phyloP scores from a whole-genome alignment of 23 red algal species.

The Gracilaria vermiculophylla region DNA sequence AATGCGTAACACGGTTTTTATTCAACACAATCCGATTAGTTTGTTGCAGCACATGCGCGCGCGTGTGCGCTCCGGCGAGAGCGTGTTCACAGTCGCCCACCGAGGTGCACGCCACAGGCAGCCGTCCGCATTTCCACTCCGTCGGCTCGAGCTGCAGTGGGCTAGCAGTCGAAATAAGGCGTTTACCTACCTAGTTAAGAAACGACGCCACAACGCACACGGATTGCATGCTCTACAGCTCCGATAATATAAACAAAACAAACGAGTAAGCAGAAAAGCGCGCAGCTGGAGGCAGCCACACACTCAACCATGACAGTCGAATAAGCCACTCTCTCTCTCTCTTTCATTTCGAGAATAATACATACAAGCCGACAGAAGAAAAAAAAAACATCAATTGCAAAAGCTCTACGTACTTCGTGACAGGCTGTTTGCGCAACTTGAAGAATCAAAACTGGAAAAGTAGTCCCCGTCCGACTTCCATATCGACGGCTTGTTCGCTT shows the following conservation, averaged over 20 bases:
- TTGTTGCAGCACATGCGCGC: not conserved
- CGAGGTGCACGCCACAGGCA: too few species aligned
- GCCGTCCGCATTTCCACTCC: too few species aligned
- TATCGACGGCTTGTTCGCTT: constrained; percentile 1
- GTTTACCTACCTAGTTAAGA: constrained; percentile 16
- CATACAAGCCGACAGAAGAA: constrained; percentile 27
- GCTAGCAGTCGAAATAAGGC: constrained; percentile 15
- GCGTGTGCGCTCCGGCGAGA: too few species aligned
- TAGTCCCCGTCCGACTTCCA: constrained; percentile 31
- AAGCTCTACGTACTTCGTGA: not conserved
- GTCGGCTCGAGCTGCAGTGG: not conserved
- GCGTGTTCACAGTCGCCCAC: too few species aligned
- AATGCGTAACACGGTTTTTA: too few species aligned
- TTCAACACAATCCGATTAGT: too few species aligned
- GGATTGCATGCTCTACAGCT: constrained; percentile 10
- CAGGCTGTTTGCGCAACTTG: not conserved
- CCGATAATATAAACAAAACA: constrained; percentile 33
- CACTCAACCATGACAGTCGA: not conserved
- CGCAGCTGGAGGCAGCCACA: not conserved
- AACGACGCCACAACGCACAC: not conserved
- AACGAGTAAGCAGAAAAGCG: constrained; percentile 26
- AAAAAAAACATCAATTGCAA: not conserved
- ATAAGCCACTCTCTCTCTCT: constrained; percentile 27
- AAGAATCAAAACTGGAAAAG: constrained; percentile 29
- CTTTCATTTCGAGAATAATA: constrained; percentile 35